Conservation (phyloP, 2,329 filamentous ascomycete species). For the Aspergillus vadensis region DNA sequence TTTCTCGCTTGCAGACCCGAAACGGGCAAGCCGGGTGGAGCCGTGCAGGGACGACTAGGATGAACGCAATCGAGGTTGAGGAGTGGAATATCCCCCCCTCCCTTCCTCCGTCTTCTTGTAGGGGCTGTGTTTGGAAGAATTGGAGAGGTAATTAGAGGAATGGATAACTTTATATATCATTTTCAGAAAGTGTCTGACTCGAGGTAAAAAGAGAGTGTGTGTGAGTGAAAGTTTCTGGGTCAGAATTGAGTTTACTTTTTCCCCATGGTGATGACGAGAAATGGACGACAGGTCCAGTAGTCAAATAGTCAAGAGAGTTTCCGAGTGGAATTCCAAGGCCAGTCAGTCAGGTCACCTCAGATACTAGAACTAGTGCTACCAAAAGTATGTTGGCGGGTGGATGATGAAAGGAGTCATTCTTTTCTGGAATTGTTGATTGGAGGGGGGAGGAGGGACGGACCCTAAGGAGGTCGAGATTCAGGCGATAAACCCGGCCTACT, state of each 20-base stretch:
- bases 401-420: neutral
- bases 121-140: neutral
- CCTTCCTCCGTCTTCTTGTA: no score
- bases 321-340: neutral
- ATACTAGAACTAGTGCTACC: no score
- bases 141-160: neutral
- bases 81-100: no score
- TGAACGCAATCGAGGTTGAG: conserved; percentile 14
- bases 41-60: conserved; percentile 15
- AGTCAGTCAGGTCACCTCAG: no score
- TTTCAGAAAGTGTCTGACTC: no score
- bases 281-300: no score
- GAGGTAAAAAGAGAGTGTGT: no score
- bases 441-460: neutral
- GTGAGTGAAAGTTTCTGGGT: no score
- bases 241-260: no score
- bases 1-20: conserved; percentile 19
- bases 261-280: no score
- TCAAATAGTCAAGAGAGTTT: neutral
- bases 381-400: neutral
- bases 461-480: neutral
- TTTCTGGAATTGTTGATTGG: neutral
- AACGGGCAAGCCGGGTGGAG: conserved; percentile 17
- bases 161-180: no score
- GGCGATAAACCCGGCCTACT: neutral